Percentiles rank a stretch among this genome's conserved stretches.
phyloP scores from a whole-genome alignment of 1,284 basidiomycete genomes.

The Fomitopsis betulina region DNA sequence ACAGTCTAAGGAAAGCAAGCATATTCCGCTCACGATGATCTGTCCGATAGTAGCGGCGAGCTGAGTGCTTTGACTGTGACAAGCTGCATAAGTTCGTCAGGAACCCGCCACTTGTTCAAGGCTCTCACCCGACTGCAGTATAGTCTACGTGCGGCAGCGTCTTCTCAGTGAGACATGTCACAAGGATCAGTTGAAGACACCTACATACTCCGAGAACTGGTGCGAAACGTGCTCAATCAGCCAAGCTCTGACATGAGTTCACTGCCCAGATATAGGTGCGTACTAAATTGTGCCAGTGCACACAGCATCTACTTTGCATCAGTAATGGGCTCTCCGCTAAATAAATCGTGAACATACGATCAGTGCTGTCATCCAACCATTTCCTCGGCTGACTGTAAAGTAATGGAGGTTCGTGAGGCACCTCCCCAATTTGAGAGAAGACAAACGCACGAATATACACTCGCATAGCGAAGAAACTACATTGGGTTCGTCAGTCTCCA shows the following conservation, averaged over 20 bases:
- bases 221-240: too few relatives aligned
- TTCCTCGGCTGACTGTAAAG: slow-evolving; percentile 1
- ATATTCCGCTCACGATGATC: background rate
- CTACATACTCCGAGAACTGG: slow-evolving; percentile 1
- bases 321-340: too few relatives aligned
- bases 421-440: too few relatives aligned
- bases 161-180: too few relatives aligned
- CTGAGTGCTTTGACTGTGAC: background rate
- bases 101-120: too few relatives aligned
- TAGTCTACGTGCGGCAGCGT: background rate
- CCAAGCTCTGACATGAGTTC: background rate
- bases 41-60: background rate
- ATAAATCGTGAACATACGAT: background rate
- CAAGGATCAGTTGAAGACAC: background rate
- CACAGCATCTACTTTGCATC: background rate
- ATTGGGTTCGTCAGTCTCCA: background rate
- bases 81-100: background rate
- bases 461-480: slow-evolving; percentile 6
- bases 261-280: background rate
- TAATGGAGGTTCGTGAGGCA: background rate
- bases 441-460: background rate
- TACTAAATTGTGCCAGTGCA: background rate
- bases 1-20: background rate
- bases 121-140: background rate
- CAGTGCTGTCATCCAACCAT: background rate